phyloP scores from a whole-genome alignment of 768 basidiomycete genomes.

The Gyrodon lividus region DNA sequence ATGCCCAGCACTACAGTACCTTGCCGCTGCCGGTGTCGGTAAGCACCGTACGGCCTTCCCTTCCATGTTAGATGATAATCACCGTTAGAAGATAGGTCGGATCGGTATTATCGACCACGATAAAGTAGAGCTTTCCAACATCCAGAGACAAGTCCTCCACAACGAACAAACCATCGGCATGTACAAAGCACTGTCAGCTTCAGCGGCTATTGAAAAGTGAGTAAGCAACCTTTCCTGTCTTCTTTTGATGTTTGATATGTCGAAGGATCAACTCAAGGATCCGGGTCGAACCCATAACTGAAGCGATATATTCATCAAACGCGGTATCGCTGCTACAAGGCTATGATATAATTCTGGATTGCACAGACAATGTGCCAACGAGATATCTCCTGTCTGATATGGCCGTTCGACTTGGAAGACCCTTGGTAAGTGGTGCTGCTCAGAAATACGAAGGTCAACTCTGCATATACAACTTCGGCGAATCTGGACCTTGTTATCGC shows the following conservation, averaged over 20 bases:
- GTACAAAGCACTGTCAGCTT: constrained; percentile 82
- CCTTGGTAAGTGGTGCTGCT: constrained; percentile 92
- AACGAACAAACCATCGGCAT: constrained; percentile 66
- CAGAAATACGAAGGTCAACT: constrained; percentile 83
- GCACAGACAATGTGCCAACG: constrained; percentile 91
- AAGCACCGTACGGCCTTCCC: constrained; percentile 26
- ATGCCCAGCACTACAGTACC: constrained; percentile 92
- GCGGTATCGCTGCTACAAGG: constrained; percentile 57
- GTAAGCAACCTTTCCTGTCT: not conserved
- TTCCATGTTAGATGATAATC: not conserved
- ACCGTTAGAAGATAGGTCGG: constrained; percentile 50
- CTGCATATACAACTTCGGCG: constrained; percentile 67
- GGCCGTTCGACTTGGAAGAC: constrained; percentile 69
- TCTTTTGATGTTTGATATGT: constrained; percentile 1
- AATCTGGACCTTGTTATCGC: constrained; percentile 84
- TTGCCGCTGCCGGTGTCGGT: constrained; percentile 92
- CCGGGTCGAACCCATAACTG: constrained; percentile 51
- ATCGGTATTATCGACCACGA: constrained; percentile 91
- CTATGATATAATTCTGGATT: constrained; percentile 85
- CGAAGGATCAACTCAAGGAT: constrained; percentile 73
- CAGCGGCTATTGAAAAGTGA: constrained; percentile 64
- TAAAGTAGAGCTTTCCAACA: constrained; percentile 81
- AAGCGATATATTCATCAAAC: constrained; percentile 59
- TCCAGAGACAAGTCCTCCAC: constrained; percentile 93
- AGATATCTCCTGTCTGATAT: constrained; percentile 92